Base-by-base conservation (phyloP, 1,139 yeast species). In the Trichomonascaceae sp. region DNA sequence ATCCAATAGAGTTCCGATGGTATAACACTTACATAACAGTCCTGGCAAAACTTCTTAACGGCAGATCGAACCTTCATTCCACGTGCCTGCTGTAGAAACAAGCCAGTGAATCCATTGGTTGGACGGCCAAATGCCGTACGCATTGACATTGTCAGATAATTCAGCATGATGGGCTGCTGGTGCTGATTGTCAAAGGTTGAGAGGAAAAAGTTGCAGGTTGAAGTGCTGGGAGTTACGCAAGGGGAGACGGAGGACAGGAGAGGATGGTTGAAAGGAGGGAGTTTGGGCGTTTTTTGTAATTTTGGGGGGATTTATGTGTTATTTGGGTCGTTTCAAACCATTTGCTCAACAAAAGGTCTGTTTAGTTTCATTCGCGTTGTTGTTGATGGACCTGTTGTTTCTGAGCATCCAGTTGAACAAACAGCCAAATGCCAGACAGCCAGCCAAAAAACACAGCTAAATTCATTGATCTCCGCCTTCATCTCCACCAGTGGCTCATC, bases 11-110 rank as follows among this genome's bases (percentile, higher is more conserved):
- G 9, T 13, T 2, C 8, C 17, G 13, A 12, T 27, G 41, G n/a
- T 15, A 36, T 13, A n/a, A 18, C 38, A 68, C 73, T 49, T 60
- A 74, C 76, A 68, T 90, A 91, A 70, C 99, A 93, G 68, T 89
- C 95, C 52, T 84, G 79, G 71, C 98, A 93, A 71, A 88, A 85
- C 75, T 87, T 90, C 76, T 90, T 90, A 55, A 93, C 96, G 0
- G 97, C 82, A 3, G 97, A 85, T 63, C 84, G 78, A 50, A 83
- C 85, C 66, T 84, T 84, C 74, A 84, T 83, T 5, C 85, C 81
- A 66, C 89, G 64, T 41, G 51, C 45, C 58, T 62, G 66, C 45
- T 15, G 17, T 7, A 50, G 47, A 39, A 53, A 50, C 5, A 36
- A 24, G 18, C 46, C 27, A 18, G 30, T 20, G 22, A 44, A 17